phyloP scores from a whole-genome alignment of 257 asterid species.

The Ehretia macrophylla region DNA sequence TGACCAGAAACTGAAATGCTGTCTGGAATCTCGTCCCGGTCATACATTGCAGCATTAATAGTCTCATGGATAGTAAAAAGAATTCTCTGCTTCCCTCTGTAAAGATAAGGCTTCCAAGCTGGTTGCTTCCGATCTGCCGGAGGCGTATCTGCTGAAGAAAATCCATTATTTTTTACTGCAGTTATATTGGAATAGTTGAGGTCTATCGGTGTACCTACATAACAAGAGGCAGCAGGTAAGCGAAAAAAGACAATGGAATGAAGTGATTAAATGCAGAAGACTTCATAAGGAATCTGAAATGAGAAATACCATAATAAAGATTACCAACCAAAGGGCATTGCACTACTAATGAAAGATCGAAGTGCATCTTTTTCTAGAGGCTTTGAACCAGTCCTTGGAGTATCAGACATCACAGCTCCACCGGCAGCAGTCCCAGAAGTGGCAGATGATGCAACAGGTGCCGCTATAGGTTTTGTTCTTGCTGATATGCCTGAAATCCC shows the following conservation, averaged over 20 bases:
- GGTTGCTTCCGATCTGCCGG: conserved; percentile 89
- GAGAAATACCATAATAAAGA: conserved; percentile 31
- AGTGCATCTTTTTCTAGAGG: conserved; percentile 84
- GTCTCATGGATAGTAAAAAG: conserved; percentile 86
- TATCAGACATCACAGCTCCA: conserved; percentile 64
- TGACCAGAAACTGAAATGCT: conserved; percentile 78
- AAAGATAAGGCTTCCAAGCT: conserved; percentile 97
- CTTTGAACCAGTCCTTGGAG: conserved; percentile 73
- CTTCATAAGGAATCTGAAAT: conserved; percentile 3
- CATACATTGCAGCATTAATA: conserved; percentile 88
- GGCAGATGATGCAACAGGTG: conserved; percentile 77
- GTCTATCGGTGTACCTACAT: conserved; percentile 83
- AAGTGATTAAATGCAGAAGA: conserved; percentile 7
- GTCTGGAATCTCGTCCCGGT: conserved; percentile 94
- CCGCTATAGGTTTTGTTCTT: conserved; percentile 78
- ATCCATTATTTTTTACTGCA: conserved; percentile 70
- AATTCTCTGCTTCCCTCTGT: conserved; percentile 85
- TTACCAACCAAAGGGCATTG: conserved; percentile 96
- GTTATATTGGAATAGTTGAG: conserved; percentile 74
- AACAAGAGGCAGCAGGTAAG: conserved; percentile 13
- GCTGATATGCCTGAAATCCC: conserved; percentile 81
- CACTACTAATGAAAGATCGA: conserved; percentile 70
- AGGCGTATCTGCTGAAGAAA: conserved; percentile 77
- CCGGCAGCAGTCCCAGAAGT: conserved; percentile 54
- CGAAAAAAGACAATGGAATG: conserved; percentile 6